phyloP scores from a whole-genome alignment of 2,329 filamentous ascomycete genomes.

The Xylaria digitata region DNA sequence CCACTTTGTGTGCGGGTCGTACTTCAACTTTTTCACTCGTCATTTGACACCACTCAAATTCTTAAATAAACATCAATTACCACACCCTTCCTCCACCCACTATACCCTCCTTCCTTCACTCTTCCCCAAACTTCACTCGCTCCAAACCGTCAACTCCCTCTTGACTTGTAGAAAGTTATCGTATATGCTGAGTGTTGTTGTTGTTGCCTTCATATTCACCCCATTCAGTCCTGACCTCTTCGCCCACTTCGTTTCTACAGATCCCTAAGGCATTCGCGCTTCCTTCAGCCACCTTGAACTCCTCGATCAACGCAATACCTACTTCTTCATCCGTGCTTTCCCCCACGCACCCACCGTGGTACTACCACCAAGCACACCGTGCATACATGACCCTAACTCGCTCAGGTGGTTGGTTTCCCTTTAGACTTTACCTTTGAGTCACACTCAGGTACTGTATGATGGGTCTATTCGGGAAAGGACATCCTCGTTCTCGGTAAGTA shows the following conservation, averaged over 20 bases:
- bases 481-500: conserved; percentile 38
- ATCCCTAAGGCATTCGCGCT: conserved; percentile 8
- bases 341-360: background rate
- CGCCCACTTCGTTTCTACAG: background rate
- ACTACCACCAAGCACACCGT: background rate
- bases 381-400: background rate
- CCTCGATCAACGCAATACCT: background rate
- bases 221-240: background rate
- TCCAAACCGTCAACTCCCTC: background rate
- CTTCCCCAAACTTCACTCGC: conserved; percentile 7
- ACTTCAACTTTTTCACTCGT: background rate
- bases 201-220: background rate
- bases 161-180: background rate
- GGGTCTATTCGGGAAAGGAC: conserved; percentile 34
- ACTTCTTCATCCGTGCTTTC: conserved; percentile 2
- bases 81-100: too few relatives aligned
- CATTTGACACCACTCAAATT: background rate
- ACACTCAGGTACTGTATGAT: conserved; percentile 15
- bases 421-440: background rate
- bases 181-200: background rate
- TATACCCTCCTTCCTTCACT: background rate
- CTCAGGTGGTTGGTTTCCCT: background rate
- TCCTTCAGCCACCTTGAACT: background rate
- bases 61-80: background rate
- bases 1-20: background rate